phyloP scores from a whole-genome alignment of 257 asterid species.

The Nicotiana tomentosiformis region DNA sequence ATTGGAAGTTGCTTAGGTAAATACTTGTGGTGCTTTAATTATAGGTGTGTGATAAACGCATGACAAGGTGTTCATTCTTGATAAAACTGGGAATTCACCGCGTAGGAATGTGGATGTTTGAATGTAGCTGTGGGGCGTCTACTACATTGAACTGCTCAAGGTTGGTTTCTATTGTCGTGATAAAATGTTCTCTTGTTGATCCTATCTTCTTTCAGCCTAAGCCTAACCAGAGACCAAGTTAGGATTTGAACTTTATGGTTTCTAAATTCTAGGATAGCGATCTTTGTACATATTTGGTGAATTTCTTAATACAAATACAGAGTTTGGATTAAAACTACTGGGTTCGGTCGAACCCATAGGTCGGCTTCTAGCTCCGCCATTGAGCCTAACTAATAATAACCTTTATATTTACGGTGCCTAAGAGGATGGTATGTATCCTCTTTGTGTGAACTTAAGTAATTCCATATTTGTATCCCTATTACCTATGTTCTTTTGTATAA shows the following conservation, averaged over 20 bases:
- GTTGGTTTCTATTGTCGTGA: constrained; percentile 6
- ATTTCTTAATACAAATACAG: no score
- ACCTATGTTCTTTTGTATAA: not conserved
- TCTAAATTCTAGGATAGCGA: no score
- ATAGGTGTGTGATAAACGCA: constrained; percentile 29
- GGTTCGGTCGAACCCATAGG: no score
- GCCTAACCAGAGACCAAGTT: no score
- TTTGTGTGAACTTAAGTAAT: not conserved
- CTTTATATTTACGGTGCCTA: not conserved
- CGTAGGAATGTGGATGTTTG: constrained; percentile 75
- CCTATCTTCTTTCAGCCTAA: not conserved
- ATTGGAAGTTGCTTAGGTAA: not conserved
- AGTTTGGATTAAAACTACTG: no score
- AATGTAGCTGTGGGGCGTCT: constrained; percentile 61
- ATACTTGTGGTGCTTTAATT: constrained; percentile 1
- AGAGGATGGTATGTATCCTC: not conserved
- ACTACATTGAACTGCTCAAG: constrained; percentile 26
- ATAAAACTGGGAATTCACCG: constrained; percentile 47
- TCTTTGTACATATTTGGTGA: no score
- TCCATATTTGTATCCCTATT: not conserved
- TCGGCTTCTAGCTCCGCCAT: no score
- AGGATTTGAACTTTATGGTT: no score
- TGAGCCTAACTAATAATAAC: not conserved
- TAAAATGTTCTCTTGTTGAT: not conserved
- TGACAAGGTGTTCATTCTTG: constrained; percentile 55